Conservation (phyloP, 2,329 filamentous ascomycete species). For the Aspergillus fumigatiaffinis region DNA sequence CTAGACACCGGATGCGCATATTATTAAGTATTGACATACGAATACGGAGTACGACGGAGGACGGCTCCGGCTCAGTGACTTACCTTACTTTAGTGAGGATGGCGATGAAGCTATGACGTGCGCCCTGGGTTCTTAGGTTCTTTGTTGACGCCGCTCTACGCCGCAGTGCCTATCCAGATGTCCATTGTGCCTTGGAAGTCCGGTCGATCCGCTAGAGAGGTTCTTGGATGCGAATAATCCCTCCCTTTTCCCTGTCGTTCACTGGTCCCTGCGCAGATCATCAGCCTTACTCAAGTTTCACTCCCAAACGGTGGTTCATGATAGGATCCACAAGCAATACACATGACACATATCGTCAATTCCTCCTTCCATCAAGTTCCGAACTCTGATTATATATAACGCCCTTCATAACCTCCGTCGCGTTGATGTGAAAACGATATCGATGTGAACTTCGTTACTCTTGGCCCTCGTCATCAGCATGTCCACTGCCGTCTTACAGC, state of each 20-base stretch:
- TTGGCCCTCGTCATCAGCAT: conserved; percentile 19
- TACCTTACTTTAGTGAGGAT: not conserved
- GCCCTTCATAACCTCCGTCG: not conserved
- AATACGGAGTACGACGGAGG: too few species aligned
- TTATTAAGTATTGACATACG: too few species aligned
- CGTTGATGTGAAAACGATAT: not conserved
- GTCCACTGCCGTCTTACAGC: conserved; percentile 26
- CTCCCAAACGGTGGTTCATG: not conserved
- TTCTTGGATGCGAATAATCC: not conserved
- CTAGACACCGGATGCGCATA: too few species aligned
- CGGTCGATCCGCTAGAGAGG: not conserved
- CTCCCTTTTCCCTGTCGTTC: not conserved
- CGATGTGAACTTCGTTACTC: conserved; percentile 8
- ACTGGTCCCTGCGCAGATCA: conserved; percentile 2
- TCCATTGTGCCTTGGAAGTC: not conserved
- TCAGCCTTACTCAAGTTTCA: not conserved
- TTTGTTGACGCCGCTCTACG: not conserved
- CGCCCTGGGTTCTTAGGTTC: not conserved
- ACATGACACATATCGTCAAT: conserved; percentile 1
- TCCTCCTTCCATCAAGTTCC: not conserved
- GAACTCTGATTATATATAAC: conserved; percentile 4
- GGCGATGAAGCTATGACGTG: not conserved
- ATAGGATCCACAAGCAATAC: conserved; percentile 2
- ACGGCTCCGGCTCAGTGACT: too few species aligned
- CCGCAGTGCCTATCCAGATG: too few species aligned